Evolutionary conservation across 176 grass and related monocot species (phyloP).

Genomic region (Raddia distichophylla): DNA sequence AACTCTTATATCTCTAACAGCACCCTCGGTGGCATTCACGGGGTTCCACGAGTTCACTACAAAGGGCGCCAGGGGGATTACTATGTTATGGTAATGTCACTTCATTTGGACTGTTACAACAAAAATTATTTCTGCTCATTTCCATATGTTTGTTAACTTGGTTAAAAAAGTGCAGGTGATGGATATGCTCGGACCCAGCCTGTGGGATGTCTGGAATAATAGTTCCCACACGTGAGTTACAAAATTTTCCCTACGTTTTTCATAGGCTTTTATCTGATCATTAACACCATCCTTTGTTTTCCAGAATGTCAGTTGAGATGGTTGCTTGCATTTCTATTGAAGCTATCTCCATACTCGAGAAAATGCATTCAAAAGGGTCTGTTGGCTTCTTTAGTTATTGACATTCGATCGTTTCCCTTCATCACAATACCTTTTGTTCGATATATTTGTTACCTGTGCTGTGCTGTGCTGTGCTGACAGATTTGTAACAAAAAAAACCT

Average conservation of each 20-base stretch:
- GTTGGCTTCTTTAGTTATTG: conserved; percentile 27
- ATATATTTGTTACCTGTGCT: conserved; percentile 18
- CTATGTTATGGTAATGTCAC: conserved; percentile 83
- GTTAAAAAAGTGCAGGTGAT: conserved; percentile 77
- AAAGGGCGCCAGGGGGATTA: conserved; percentile 97
- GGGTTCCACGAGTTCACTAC: conserved; percentile 90
- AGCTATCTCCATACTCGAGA: conserved; percentile 96
- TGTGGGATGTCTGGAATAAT: conserved; percentile 97
- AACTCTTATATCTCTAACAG: conserved; percentile 28
- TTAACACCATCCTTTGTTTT: conserved; percentile 25
- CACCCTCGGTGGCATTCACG: conserved; percentile 76
- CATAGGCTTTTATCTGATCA: conserved; percentile 33
- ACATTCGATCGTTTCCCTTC: conserved; percentile 22
- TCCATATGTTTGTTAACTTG: conserved; percentile 38
- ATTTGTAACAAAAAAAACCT: conserved; percentile 24
- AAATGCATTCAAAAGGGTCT: conserved; percentile 98
- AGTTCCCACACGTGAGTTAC: conserved; percentile 84
- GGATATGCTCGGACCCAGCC: conserved; percentile 97
- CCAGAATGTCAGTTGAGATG: conserved; percentile 98
- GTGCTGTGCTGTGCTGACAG: neutral
- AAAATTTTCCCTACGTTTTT: conserved; percentile 21
- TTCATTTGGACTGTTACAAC: conserved; percentile 2
- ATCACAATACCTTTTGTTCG: conserved; percentile 3
- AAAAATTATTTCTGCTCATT: conserved; percentile 27
- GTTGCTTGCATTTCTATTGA: conserved; percentile 98